phyloP scores from a whole-genome alignment of 257 asterid genomes.

The Solanum virginianum region DNA sequence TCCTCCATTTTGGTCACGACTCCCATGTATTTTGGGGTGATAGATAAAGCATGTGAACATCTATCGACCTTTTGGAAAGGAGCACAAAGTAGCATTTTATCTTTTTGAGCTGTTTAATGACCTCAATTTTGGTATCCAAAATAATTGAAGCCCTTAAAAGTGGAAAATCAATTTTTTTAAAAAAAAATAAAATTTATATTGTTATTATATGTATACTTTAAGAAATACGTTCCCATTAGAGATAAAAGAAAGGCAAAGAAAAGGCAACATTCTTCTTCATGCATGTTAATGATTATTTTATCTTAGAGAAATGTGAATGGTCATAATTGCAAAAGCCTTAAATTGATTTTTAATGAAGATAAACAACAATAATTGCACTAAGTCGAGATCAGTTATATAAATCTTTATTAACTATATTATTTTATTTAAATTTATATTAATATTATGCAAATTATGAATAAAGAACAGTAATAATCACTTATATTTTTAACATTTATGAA shows the following conservation, averaged over 20 bases:
- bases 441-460: not conserved
- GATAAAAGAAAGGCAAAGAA: not conserved
- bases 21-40: not conserved
- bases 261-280: not conserved
- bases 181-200: not conserved
- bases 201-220: not conserved
- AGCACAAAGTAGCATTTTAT: not conserved
- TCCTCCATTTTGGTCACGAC: not conserved
- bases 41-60: conserved; percentile 1
- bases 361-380: not conserved
- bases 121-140: not conserved
- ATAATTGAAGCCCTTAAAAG: not conserved
- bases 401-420: not conserved
- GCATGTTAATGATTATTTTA: not conserved
- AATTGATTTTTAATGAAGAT: not conserved
- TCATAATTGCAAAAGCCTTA: not conserved
- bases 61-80: not conserved
- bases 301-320: not conserved
- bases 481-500: not conserved
- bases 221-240: not conserved
- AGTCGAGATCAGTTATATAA: not conserved
- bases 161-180: not conserved
- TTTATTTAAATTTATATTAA: not conserved
- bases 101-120: conserved; percentile 3
- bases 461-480: not conserved